Evolutionary conservation across 768 basidiomycete species (phyloP), one percentile per base, ranked within the genome.

Genomic region (Tremella fuciformis): DNA sequence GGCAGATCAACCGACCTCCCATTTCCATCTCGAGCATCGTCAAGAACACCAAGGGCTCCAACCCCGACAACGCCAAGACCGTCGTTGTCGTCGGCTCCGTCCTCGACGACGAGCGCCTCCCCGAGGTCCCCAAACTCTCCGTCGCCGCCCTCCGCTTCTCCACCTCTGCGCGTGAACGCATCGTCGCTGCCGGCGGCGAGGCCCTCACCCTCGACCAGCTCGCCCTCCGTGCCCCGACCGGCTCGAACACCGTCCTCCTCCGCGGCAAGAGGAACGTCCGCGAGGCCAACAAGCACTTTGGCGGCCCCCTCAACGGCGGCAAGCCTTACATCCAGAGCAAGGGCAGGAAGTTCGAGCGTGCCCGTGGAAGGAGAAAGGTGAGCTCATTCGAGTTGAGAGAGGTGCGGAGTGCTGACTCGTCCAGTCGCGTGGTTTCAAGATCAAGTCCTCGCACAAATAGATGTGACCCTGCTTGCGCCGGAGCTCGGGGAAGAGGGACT

Each of bases 311-410:
- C 86, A 91, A 97, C 81, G 83, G 96, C 87, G 97, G 94, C 84
- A 96, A 93, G 82, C 96, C 96, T 49, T 88, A 91, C 82, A 89
- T 92, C 48, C 83, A 81, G 74, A 92, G 91, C 77, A 96, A 94
- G 83, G 94, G 96, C 63, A 89, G 93, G 85, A 97, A 96, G 81
- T 94, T 96, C 87, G 94, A 99, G 83, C 87, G 86, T 77, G 94
- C 82, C 79, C 93, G 94, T 85, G 94, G 94, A 83, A 89, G 94
- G 84, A 86, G 94, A 88, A 89, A 91, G 71, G 77, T 76, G 18
- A 62, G 70, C 58, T 50, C 3, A 18, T 41, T 18, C 37, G 24
- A 24, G 26, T n/a, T 29, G 21, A 44, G 21, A 40, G 24, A 6
- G 34, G 9, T 39, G 42, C 13, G 13, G 29, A 46, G n/a, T 22